These are phyloP conservation scores for Serendipita sp. DNA, from an alignment of 768 basidiomycete species.

Conservation along the genomic window DNA sequence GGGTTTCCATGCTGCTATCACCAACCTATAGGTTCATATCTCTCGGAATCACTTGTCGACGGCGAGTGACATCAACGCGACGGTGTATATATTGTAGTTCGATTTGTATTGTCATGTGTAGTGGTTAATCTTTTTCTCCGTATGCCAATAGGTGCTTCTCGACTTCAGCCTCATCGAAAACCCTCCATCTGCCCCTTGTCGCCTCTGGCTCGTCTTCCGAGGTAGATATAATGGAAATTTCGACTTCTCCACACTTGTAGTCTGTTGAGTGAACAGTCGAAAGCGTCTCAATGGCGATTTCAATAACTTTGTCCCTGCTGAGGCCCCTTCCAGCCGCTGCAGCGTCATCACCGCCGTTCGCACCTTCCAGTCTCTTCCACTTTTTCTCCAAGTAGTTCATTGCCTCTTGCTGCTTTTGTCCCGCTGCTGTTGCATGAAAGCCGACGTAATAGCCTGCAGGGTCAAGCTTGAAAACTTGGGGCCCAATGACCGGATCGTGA, in stretches of 20 bases:
- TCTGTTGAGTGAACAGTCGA: slow-evolving; percentile 90
- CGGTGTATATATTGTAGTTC: neutral
- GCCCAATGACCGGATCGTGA: slow-evolving; percentile 74
- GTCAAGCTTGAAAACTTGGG: slow-evolving; percentile 97
- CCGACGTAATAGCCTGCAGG: slow-evolving; percentile 98
- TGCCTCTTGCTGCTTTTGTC: slow-evolving; percentile 89
- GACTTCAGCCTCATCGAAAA: slow-evolving; percentile 60
- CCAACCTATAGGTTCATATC: neutral
- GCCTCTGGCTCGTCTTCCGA: slow-evolving; percentile 47
- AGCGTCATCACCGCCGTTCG: slow-evolving; percentile 64
- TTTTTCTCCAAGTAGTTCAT: slow-evolving; percentile 98
- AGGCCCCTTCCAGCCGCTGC: slow-evolving; percentile 58
- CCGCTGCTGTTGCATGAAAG: slow-evolving; percentile 91
- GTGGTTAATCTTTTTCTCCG: slow-evolving; percentile 65
- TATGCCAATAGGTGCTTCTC: slow-evolving; percentile 70
- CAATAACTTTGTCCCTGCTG: slow-evolving; percentile 65
- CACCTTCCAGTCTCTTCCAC: slow-evolving; percentile 86
- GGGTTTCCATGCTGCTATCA: neutral
- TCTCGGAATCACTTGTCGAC: neutral
- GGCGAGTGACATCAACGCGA: neutral
- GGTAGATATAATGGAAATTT: slow-evolving; percentile 82
- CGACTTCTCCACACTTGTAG: slow-evolving; percentile 89
- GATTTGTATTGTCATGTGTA: neutral
- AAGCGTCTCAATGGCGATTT: slow-evolving; percentile 93
- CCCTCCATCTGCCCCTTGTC: slow-evolving; percentile 60